Conservation (phyloP, 306 rosid species). For the Malus fusca region DNA sequence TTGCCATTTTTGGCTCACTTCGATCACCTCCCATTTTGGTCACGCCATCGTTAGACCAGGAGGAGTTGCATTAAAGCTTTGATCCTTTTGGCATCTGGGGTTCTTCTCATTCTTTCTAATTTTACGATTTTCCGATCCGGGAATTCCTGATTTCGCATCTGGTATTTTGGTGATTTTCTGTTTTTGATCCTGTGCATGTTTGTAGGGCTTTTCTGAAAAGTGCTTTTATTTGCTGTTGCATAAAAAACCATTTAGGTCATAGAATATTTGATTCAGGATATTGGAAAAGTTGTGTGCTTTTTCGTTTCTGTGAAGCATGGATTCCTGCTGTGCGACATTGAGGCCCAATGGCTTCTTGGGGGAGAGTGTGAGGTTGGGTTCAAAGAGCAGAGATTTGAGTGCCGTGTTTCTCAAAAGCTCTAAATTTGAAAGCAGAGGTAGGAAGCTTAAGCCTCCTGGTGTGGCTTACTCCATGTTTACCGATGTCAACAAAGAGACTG, state of each 20-base stretch:
- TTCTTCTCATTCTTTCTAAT: neutral
- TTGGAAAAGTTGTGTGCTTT: neutral
- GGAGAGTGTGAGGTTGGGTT: slow-evolving; percentile 31
- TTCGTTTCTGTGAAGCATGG: slow-evolving; percentile 25
- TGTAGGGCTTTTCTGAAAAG: slow-evolving; percentile 5
- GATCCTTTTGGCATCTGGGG: neutral
- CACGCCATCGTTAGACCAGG: neutral
- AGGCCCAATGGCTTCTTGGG: slow-evolving; percentile 48
- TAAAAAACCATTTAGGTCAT: neutral
- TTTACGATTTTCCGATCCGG: slow-evolving; percentile 1
- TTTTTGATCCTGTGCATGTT: slow-evolving; percentile 10
- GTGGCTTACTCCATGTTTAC: slow-evolving; percentile 41
- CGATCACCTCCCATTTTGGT: neutral
- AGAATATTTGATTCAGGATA: neutral
- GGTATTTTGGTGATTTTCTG: neutral
- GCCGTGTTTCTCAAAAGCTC: slow-evolving; percentile 24
- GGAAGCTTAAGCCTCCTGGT: slow-evolving; percentile 28
- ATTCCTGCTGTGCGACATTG: slow-evolving; percentile 39
- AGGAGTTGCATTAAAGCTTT: neutral
- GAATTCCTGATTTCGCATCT: neutral
- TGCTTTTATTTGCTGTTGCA: neutral
- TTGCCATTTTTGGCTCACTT: neutral
- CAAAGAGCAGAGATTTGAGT: slow-evolving; percentile 26
- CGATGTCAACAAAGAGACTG: slow-evolving; percentile 32
- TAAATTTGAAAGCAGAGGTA: slow-evolving; percentile 6